Base-by-base conservation (phyloP, 225 moss, liverwort and hornwort genomes). In the Marchantia polymorpha region DNA sequence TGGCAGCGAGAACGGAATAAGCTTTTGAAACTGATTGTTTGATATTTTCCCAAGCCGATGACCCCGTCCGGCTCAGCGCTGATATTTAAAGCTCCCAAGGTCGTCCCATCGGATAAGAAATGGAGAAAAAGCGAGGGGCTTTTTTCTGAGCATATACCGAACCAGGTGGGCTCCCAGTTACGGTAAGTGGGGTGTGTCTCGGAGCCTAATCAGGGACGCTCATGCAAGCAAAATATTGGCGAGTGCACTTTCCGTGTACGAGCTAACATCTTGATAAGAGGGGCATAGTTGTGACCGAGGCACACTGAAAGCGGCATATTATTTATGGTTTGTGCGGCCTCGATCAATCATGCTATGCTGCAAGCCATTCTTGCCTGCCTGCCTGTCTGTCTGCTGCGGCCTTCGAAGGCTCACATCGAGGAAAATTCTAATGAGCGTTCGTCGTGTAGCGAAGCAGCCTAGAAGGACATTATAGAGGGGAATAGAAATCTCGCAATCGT, bases 281-380 rank as follows among this genome's bases (percentile, higher is more conserved):
- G 1, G 23, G 10, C 31, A 30, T 26, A 67, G 26, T 67, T 67
- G 67, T 67, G 5, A 27, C 25, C 29, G 8, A 14, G 31, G 5
- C 30, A 31, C 30, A 67, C 29, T 27, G 27, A 11, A 2, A 67
- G 10, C 12, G 67, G 67, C 61, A 61, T 27, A 67, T 30, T 67
- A 7, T 67, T 67, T 67, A 67, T 67, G 14, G 13, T 11, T 39
- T 39, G 2, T 39, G 39, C 5, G 39, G 39, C 39, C 39, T 39
- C 39, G 39, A 39, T 31, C 67, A 67, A 67, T 67, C 67, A 67
- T 67, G 67, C 67, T 67, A 67, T 67, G 67, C 67, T 67, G 14
- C 12, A 15, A 67, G 31, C 29, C 14, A 15, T 65, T 0, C 9
- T 67, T 67, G 67, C 15, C 39, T 39, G 39, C 39, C 39, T 39